Conservation (phyloP, 106 monocot genomes). For the Agapanthus africanus region DNA sequence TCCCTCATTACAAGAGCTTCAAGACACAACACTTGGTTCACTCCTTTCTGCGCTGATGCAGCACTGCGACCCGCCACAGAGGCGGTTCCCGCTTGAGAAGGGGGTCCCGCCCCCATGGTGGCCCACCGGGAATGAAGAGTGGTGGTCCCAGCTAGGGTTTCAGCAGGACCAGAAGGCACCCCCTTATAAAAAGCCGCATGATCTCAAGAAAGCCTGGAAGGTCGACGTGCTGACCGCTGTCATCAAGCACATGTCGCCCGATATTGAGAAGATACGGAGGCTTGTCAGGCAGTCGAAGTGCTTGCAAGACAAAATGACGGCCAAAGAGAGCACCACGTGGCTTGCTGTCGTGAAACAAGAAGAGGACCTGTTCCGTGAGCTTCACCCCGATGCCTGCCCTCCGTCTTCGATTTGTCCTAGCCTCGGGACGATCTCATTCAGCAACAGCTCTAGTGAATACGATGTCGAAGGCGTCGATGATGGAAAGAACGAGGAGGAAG, state of each 20-base stretch:
- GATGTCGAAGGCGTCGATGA: no score
- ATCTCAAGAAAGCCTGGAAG: constrained; percentile 28
- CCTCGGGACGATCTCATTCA: constrained; percentile 26
- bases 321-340: constrained; percentile 24
- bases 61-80: constrained; percentile 25
- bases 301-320: constrained; percentile 28
- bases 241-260: constrained; percentile 25
- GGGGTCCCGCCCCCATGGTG: constrained; percentile 24
- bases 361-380: constrained; percentile 28
- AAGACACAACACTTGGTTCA: constrained; percentile 21
- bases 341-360: constrained; percentile 33
- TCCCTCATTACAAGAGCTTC: constrained; percentile 20
- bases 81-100: constrained; percentile 24
- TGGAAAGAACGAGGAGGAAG: constrained; percentile 13
- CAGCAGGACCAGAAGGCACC: constrained; percentile 6
- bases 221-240: constrained; percentile 21
- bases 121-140: constrained; percentile 18
- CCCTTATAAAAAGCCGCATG: constrained; percentile 27
- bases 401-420: constrained; percentile 7
- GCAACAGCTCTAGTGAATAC: constrained; percentile 34
- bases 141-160: constrained; percentile 16
- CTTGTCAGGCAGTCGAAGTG: constrained; percentile 27
- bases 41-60: constrained; percentile 24
- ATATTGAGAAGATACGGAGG: constrained; percentile 25
- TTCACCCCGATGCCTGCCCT: constrained; percentile 29